Base-by-base conservation (phyloP, 1,284 basidiomycete genomes). In the Ustilago sp. region DNA sequence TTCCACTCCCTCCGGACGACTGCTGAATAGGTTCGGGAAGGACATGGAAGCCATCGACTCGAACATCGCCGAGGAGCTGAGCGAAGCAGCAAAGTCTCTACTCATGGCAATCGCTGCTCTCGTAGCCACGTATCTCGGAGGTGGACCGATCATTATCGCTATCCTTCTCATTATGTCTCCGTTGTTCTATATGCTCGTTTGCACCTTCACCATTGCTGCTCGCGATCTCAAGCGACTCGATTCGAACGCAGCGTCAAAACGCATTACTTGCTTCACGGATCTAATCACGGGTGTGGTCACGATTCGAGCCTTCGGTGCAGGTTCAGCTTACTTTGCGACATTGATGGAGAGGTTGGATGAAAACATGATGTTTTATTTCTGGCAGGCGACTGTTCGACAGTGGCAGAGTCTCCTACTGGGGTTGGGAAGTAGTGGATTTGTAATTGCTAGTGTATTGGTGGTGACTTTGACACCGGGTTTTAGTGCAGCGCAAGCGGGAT, bases 21-120 rank as follows among this genome's bases (percentile, higher is more conserved):
- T 95, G 78, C 92, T 94, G 89, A 93, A 94, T 85, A 89, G 93
- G 3, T 82, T 93, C 85, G 78, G 80, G 4, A 90, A 85, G 55
- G 93, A 95, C 86, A 91, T 94, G 62, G 93, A 96, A 83, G 93
- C 93, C 0, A 89, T 95, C 69, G 94, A 96, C 86, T 94, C 93
- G 80, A 88, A 87, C 36, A 86, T 89, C 39, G 82, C 77, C 55
- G 83, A 86, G 57, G 76, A 82, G 19, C 57, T 83, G 36, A 61
- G 63, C 23, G 78, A 79, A 88, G 78, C 78, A 17, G 59, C 60
- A 52, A 60, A 74, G 58, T 83, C 83, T 1, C 43, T 75, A 19
- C 45, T 75, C 8, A 63, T 83, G 12, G 79, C 80, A 4, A 62
- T 77, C 11, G 79, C 92, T 15, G 53, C 90, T 1, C 90, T 91